phyloP scores from a whole-genome alignment of 2,329 filamentous ascomycete genomes.

The Dryadomyces quercus-mongolicae region DNA sequence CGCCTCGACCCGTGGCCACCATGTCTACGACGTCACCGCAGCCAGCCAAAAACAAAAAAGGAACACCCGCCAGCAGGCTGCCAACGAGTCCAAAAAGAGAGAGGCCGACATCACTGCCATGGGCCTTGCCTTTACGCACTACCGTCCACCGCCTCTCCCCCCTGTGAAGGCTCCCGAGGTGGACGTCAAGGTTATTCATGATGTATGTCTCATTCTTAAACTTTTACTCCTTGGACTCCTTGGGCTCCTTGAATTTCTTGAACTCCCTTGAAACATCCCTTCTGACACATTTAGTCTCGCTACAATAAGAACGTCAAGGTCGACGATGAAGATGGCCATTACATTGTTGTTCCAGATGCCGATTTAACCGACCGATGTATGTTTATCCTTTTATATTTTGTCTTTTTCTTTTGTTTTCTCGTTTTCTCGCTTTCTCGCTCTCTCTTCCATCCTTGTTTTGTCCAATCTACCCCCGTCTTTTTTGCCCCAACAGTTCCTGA shows the following conservation, averaged over 20 bases:
- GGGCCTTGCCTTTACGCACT: constrained; percentile 62
- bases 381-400: constrained; percentile 23
- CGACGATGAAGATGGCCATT: constrained; percentile 95
- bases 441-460: no score
- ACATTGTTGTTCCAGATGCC: constrained; percentile 80
- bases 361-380: constrained; percentile 81
- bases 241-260: no score
- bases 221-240: constrained; percentile 6
- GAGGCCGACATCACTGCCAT: constrained; percentile 61
- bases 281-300: constrained; percentile 16
- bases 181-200: constrained; percentile 45
- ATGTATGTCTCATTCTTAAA: constrained; percentile 31
- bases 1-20: constrained; percentile 51
- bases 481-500: no score
- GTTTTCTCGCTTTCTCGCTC: constrained; percentile 17
- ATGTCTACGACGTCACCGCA: constrained; percentile 49
- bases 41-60: constrained; percentile 85
- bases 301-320: constrained; percentile 55
- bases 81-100: constrained; percentile 69
- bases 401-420: neutral
- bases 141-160: constrained; percentile 77
- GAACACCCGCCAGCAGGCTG: constrained; percentile 57
- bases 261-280: no score
- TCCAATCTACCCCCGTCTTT: neutral
- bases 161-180: constrained; percentile 84